phyloP scores from a whole-genome alignment of 2,329 filamentous ascomycete species.

The Fusarium sp. region DNA sequence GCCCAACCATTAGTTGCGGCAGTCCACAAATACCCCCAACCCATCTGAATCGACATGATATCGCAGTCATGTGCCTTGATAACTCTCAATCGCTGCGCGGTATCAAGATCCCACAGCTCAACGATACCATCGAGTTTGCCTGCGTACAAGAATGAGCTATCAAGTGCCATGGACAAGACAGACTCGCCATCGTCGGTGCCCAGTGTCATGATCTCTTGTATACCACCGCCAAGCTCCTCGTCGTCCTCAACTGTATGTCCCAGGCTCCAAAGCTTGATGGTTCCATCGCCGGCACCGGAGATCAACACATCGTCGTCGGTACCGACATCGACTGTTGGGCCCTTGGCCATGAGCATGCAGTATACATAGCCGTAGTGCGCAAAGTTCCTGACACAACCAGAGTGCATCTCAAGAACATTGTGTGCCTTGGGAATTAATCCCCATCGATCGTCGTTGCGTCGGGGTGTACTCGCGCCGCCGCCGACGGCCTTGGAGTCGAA shows the following conservation, averaged over 20 bases:
- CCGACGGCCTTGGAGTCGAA: conserved; percentile 87
- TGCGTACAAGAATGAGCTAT: conserved; percentile 92
- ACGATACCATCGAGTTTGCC: conserved; percentile 89
- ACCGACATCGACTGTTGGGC: conserved; percentile 73
- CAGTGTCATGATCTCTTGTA: conserved; percentile 76
- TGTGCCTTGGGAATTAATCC: conserved; percentile 64
- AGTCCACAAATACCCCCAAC: conserved; percentile 86
- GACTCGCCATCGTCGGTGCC: conserved; percentile 72
- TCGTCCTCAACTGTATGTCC: conserved; percentile 50
- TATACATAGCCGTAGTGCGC: conserved; percentile 97
- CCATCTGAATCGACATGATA: conserved; percentile 87
- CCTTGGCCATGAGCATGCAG: conserved; percentile 89
- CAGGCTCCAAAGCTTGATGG: conserved; percentile 92
- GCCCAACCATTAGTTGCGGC: conserved; percentile 90
- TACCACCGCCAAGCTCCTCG: conserved; percentile 65
- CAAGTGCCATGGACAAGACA: conserved; percentile 82
- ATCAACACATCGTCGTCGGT: conserved; percentile 84
- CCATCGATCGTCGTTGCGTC: conserved; percentile 72
- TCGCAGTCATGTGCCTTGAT: conserved; percentile 85
- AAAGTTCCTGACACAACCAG: conserved; percentile 84
- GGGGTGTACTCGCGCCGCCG: conserved; percentile 82
- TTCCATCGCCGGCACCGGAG: conserved; percentile 92
- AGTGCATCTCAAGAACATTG: conserved; percentile 81
- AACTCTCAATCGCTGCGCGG: conserved; percentile 86
- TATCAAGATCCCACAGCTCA: conserved; percentile 97